phyloP scores from a whole-genome alignment of 2,329 filamentous ascomycete genomes.

The Pseudogymnoascus sp. region DNA sequence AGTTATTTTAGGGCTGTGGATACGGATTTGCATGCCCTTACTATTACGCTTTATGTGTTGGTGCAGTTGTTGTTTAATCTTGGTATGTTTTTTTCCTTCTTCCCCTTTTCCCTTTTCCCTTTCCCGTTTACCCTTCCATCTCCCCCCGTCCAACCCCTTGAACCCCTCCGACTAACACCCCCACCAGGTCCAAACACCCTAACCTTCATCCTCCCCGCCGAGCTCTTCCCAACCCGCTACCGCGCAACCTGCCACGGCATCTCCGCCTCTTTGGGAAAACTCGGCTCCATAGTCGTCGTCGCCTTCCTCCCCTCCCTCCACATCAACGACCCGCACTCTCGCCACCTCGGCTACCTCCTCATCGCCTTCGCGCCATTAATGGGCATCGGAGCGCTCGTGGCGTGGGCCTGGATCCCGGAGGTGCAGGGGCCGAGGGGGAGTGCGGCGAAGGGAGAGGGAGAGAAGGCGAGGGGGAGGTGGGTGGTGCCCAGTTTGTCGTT shows the following conservation, averaged over 20 bases:
- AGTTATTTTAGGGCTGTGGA: slow-evolving; percentile 6
- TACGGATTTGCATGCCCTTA: slow-evolving; percentile 27
- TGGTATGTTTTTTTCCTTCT: slow-evolving; percentile 49
- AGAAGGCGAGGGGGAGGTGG: slow-evolving; percentile 18
- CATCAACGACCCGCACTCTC: neutral
- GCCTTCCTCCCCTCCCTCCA: slow-evolving; percentile 13
- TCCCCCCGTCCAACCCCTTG: neutral
- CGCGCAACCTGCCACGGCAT: slow-evolving; percentile 56
- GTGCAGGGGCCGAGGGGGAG: slow-evolving; percentile 8
- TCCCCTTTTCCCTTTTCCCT: slow-evolving; percentile 44
- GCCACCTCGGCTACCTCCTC: slow-evolving; percentile 10
- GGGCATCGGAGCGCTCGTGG: slow-evolving; percentile 12
- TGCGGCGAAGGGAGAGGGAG: neutral
- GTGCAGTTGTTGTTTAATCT: slow-evolving; percentile 40
- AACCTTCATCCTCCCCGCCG: slow-evolving; percentile 56
- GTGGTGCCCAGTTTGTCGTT: slow-evolving; percentile 19
- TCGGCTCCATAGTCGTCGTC: slow-evolving; percentile 40
- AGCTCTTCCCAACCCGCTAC: slow-evolving; percentile 57
- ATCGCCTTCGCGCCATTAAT: slow-evolving; percentile 13
- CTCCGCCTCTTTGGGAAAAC: slow-evolving; percentile 51
- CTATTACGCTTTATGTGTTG: slow-evolving; percentile 33
- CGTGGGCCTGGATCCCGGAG: slow-evolving; percentile 14
- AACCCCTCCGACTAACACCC: neutral
- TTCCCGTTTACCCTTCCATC: neutral
- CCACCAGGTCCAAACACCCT: slow-evolving; percentile 48